Evolutionary conservation across 169 alveolate species (phyloP).

Genomic region (Toxoplasma gondii): DNA sequence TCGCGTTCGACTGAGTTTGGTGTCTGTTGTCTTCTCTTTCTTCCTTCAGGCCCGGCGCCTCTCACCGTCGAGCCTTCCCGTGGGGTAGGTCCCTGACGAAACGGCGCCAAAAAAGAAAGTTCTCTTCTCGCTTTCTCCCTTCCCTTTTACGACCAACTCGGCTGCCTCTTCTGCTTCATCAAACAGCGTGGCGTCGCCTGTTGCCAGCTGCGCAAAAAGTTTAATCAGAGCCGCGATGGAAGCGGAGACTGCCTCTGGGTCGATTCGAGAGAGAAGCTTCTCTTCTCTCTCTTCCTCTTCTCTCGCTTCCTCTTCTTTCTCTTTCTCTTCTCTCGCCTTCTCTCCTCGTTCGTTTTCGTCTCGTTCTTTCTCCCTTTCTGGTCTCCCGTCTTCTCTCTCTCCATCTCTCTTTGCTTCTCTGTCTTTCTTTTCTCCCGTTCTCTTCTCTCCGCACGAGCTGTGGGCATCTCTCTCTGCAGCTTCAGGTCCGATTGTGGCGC

Average conservation of each 20-base stretch:
- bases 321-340: neutral
- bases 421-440: too few species aligned
- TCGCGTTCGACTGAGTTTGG: too few species aligned
- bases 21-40: too few species aligned
- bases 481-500: too few species aligned
- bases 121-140: too few species aligned
- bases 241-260: neutral
- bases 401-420: neutral
- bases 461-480: too few species aligned
- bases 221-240: neutral
- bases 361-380: neutral
- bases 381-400: neutral
- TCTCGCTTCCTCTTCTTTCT: neutral
- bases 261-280: neutral
- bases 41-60: too few species aligned
- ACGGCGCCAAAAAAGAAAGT: neutral
- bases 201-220: neutral
- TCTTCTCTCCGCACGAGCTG: too few species aligned
- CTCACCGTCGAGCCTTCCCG: too few species aligned
- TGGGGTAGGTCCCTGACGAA: too few species aligned
- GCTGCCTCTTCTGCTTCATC: too few species aligned
- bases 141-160: too few species aligned
- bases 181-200: neutral
- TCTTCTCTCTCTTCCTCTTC: conserved; percentile 8
- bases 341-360: neutral